These are phyloP conservation scores for Ogataea polymorpha DNA, from an alignment of 805 yeast species.

Conservation along the genomic window DNA sequence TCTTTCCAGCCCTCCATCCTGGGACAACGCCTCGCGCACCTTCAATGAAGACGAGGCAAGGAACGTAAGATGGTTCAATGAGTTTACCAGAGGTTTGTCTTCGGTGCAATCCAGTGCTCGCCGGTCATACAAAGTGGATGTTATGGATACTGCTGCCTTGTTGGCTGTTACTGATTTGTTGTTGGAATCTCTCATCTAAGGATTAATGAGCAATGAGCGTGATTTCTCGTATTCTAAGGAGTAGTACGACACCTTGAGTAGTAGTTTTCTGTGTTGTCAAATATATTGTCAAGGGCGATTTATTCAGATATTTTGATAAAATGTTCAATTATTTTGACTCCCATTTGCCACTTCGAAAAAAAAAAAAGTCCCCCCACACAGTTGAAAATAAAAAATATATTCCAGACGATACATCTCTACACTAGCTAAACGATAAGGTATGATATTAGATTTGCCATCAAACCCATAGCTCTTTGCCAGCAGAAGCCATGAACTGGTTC, in stretches of 20 bases:
- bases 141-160: constrained; percentile 88
- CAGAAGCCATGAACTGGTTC: constrained; percentile 54
- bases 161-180: constrained; percentile 74
- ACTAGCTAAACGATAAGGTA: background rate
- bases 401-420: constrained; percentile 4
- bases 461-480: constrained; percentile 67
- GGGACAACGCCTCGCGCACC: constrained; percentile 84
- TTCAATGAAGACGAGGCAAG: constrained; percentile 81
- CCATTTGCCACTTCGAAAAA: constrained; percentile 10
- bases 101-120: constrained; percentile 89
- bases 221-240: background rate
- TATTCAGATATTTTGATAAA: background rate
- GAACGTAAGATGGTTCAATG: constrained; percentile 85
- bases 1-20: constrained; percentile 90
- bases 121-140: constrained; percentile 85
- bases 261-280: background rate
- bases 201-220: background rate
- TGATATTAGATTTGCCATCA: constrained; percentile 9
- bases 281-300: background rate
- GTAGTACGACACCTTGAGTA: background rate
- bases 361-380: constrained; percentile 2
- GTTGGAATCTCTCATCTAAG: constrained; percentile 81
- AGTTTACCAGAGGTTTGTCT: constrained; percentile 86
- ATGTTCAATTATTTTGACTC: constrained; percentile 1
- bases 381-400: background rate